Evolutionary conservation across 1,284 basidiomycete genomes (phyloP).

Genomic region (Tilletiopsis washingtonensis): DNA sequence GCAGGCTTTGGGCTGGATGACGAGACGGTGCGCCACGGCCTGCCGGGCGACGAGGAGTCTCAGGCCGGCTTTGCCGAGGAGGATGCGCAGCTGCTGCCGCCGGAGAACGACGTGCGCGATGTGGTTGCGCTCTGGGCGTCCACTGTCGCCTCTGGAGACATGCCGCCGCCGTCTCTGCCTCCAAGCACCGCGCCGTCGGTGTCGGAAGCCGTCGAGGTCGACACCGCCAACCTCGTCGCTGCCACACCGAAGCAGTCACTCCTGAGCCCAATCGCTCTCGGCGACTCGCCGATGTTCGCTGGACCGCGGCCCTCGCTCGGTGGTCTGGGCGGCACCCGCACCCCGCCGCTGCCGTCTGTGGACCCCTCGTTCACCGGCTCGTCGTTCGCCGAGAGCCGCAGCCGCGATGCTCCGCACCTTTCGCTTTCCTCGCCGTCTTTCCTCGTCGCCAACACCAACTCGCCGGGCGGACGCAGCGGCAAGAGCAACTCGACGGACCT

Average conservation of each 20-base stretch:
- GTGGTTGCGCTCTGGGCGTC: constrained; percentile 14
- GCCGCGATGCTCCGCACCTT: constrained; percentile 6
- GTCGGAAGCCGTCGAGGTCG: constrained; percentile 1
- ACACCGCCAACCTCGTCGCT: neutral
- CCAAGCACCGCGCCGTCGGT: constrained; percentile 5
- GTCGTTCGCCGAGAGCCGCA: constrained; percentile 10
- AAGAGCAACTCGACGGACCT: constrained; percentile 18
- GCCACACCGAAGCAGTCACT: constrained; percentile 9
- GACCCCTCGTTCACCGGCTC: neutral
- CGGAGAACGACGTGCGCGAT: constrained; percentile 14
- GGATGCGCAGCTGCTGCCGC: constrained; percentile 5
- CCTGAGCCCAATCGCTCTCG: constrained; percentile 31
- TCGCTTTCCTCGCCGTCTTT: constrained; percentile 13
- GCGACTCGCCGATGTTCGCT: constrained; percentile 11
- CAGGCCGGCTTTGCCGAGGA: too few relatives aligned
- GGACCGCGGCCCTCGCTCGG: constrained; percentile 18
- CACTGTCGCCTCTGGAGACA: neutral
- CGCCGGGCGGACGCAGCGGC: constrained; percentile 11
- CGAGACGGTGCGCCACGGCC: constrained; percentile 6
- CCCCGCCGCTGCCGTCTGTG: neutral
- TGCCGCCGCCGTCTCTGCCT: constrained; percentile 5
- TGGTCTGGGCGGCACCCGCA: constrained; percentile 3
- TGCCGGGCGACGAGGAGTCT: too few relatives aligned
- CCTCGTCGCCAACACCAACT: constrained; percentile 8
- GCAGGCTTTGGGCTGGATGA: constrained; percentile 10